Conservation (phyloP, 2,329 filamentous ascomycete genomes). For the Hymenoscyphus salicellus region DNA sequence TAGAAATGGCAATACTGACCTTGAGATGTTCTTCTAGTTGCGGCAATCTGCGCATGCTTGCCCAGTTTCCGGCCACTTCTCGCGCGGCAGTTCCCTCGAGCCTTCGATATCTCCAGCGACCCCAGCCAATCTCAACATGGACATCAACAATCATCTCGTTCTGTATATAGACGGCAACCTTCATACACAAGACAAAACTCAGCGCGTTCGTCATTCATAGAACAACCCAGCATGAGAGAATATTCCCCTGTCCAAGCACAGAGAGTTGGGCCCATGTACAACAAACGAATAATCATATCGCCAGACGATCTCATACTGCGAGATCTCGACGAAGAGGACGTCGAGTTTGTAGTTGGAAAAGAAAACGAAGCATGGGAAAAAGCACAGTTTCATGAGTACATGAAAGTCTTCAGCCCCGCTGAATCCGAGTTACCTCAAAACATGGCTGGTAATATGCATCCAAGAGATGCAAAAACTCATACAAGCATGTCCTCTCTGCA, state of each 20-base stretch:
- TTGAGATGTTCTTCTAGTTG: constrained; percentile 3
- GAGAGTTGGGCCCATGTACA: constrained; percentile 7
- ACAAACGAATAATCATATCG: constrained; percentile 5
- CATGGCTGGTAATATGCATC: neutral
- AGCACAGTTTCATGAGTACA: neutral
- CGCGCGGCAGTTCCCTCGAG: constrained; percentile 14
- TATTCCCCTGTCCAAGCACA: neutral
- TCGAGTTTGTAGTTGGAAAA: neutral
- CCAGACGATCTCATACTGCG: constrained; percentile 5
- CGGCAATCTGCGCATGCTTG: constrained; percentile 31
- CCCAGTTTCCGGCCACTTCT: constrained; percentile 28
- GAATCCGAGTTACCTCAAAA: neutral
- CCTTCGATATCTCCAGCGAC: constrained; percentile 13
- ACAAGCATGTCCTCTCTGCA: neutral
- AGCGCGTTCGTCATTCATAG: too few relatives aligned
- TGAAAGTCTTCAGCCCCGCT: neutral
- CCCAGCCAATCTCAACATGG: neutral
- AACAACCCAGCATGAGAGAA: neutral
- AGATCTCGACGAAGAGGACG: neutral
- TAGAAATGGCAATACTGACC: too few relatives aligned
- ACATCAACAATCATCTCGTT: neutral
- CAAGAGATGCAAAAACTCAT: neutral
- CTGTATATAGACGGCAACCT: neutral
- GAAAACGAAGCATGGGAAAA: neutral
- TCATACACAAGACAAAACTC: neutral